Evolutionary conservation across 805 yeast species (phyloP).

Genomic region (Yarrowia sp.): DNA sequence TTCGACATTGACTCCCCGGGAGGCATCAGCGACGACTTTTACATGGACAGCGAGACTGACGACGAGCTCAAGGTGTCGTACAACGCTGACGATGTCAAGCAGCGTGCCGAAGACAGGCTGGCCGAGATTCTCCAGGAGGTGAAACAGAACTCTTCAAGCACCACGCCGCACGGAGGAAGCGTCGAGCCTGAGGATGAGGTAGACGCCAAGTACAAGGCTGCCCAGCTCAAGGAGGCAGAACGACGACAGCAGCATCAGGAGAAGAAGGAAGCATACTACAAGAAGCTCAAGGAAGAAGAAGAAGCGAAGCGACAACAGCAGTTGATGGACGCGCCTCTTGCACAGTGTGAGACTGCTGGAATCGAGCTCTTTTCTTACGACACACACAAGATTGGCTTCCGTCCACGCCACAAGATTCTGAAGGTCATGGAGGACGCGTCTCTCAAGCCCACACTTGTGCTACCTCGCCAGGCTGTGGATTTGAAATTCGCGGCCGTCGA

Average conservation of each 20-base stretch:
- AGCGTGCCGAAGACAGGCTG: neutral
- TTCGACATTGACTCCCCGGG: neutral
- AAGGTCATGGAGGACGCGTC: neutral
- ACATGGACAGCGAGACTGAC: neutral
- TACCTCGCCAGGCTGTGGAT: neutral
- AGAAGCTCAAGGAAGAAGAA: neutral
- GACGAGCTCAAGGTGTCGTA: neutral
- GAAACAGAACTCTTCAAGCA: neutral
- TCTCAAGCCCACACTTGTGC: neutral
- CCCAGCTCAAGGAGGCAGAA: neutral
- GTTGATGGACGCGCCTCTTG: neutral
- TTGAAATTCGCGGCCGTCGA: neutral
- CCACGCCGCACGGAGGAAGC: neutral
- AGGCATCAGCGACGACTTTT: neutral
- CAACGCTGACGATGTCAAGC: neutral
- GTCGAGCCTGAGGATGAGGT: constrained; percentile 4
- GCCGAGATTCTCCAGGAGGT: neutral
- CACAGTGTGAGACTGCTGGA: neutral
- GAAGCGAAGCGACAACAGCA: neutral
- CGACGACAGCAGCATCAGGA: neutral
- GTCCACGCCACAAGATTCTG: neutral
- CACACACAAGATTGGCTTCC: neutral
- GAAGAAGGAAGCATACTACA: neutral
- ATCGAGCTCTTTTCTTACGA: neutral
- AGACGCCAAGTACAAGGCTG: neutral